Evolutionary conservation across 2,329 filamentous ascomycete species (phyloP), one percentile per base, ranked within the genome.

Genomic region (Polytolypa hystricis): DNA sequence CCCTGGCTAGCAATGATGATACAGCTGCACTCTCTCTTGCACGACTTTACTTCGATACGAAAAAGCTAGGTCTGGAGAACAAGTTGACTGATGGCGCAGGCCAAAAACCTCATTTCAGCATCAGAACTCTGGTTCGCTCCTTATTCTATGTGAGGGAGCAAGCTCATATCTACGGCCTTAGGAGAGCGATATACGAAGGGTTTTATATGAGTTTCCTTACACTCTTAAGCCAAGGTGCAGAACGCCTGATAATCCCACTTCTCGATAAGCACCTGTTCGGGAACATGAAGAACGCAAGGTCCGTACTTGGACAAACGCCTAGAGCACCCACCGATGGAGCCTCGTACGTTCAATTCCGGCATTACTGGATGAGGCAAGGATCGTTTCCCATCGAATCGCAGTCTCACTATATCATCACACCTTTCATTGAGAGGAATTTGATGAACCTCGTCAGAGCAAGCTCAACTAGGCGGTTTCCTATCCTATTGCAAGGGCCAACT

Each of bases 151-250:
- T 89, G 12, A 78, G 79, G 45, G 81, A 87, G 36, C 87, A 95
- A 44, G 75, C 84, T 0, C 77, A 85, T 0, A 73, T 81, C 3
- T 95, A 94, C 58, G 86, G 84, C 9, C 65, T 96, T 28, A 77
- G 91, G 16, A 70, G 93, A 51, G 84, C 89, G 8, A 66, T 96
- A 1, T 94, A 83, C 44, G 91, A 99, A 65, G 93, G 91, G 0
- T 96, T 96, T 54, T 86, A 84, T 11, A 98, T 98, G 93, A 91
- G 87, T 33, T 99, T 98, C 53, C 65, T 95, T 39, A 98, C 93
- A 0, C 73, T 95, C 4, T 69, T 99, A 9, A 80, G 89, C 51
- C 74, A 77, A 49, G 74, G 81, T 19, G 96, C 91, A 0, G 86
- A 94, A 56, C 72, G 75, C 41, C 65, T 86, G 33, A 71, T 96